A percentile compares a stretch with the other conserved stretches of the same genome.
Evolutionary conservation across 2,329 filamentous ascomycete genomes (phyloP).

Genomic region (Alternaria tenuissima): DNA sequence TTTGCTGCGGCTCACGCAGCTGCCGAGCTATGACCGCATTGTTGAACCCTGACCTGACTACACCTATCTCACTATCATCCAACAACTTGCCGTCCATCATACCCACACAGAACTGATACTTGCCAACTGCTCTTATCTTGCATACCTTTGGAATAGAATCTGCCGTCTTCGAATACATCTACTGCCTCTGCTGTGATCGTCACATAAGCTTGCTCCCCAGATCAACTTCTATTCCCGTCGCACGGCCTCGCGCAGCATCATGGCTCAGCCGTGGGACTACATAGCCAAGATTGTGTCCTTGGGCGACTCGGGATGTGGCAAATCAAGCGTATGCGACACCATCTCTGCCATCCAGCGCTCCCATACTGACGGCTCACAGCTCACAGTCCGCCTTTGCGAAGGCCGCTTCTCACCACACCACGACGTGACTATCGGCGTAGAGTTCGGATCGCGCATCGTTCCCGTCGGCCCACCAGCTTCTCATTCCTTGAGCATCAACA

Average conservation of each 20-base stretch:
- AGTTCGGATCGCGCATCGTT: slow-evolving; percentile 93
- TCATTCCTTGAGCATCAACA: slow-evolving; percentile 64
- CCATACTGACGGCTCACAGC: slow-evolving; percentile 53
- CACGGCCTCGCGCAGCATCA: slow-evolving; percentile 32
- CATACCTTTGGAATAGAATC: background rate
- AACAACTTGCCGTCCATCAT: slow-evolving; percentile 12
- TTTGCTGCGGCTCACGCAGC: slow-evolving; percentile 6
- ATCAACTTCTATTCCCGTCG: background rate
- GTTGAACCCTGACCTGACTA: slow-evolving; percentile 16
- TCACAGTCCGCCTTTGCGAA: slow-evolving; percentile 95
- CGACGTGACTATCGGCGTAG: slow-evolving; percentile 96
- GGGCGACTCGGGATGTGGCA: slow-evolving; percentile 94
- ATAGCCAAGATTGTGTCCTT: slow-evolving; percentile 99
- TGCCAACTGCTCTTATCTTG: background rate
- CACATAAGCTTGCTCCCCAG: background rate
- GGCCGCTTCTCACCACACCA: slow-evolving; percentile 93
- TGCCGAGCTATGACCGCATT: slow-evolving; percentile 32
- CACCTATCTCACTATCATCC: slow-evolving; percentile 10
- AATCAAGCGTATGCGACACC: slow-evolving; percentile 69
- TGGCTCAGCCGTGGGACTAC: slow-evolving; percentile 87
- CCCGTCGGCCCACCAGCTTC: slow-evolving; percentile 85
- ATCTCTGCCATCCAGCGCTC: background rate
- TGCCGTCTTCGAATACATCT: background rate
- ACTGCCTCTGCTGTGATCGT: slow-evolving; percentile 1
- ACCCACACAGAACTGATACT: background rate